Percentiles rank a stretch among this genome's conserved stretches.
These are phyloP conservation scores for Epichloe typhina DNA, from an alignment of 2,329 filamentous ascomycete genomes.

Conservation along the genomic window DNA sequence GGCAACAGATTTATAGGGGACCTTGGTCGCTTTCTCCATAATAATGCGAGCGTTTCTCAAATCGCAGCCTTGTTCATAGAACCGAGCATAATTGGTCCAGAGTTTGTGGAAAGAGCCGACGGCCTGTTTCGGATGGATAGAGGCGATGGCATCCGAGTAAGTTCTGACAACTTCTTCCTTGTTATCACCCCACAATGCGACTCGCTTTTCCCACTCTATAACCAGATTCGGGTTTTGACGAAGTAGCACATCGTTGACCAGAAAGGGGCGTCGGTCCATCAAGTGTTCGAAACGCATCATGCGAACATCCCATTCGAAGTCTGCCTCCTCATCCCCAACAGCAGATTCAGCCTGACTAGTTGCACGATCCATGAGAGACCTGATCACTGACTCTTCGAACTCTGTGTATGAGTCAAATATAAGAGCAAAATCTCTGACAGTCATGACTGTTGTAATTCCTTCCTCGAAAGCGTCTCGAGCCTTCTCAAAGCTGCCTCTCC, in stretches of 20 bases:
- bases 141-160: conserved; percentile 85
- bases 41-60: conserved; percentile 77
- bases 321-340: conserved; percentile 64
- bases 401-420: conserved; percentile 95
- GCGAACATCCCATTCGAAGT: conserved; percentile 87
- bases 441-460: conserved; percentile 96
- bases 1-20: conserved; percentile 93
- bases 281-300: conserved; percentile 98
- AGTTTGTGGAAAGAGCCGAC: conserved; percentile 87
- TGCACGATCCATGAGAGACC: conserved; percentile 79
- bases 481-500: conserved; percentile 80
- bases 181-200: conserved; percentile 92
- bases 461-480: conserved; percentile 92
- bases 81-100: conserved; percentile 94
- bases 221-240: conserved; percentile 96
- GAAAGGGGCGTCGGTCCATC: conserved; percentile 91
- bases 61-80: conserved; percentile 84
- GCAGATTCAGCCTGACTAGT: conserved; percentile 68
- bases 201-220: conserved; percentile 90
- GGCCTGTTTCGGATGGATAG: conserved; percentile 88
- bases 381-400: conserved; percentile 93
- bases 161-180: conserved; percentile 83
- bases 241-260: conserved; percentile 89
- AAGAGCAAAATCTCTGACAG: conserved; percentile 89
- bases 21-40: conserved; percentile 95